Evolutionary conservation across 176 grass and related monocot species (phyloP).

Genomic region (Chloris gayana): DNA sequence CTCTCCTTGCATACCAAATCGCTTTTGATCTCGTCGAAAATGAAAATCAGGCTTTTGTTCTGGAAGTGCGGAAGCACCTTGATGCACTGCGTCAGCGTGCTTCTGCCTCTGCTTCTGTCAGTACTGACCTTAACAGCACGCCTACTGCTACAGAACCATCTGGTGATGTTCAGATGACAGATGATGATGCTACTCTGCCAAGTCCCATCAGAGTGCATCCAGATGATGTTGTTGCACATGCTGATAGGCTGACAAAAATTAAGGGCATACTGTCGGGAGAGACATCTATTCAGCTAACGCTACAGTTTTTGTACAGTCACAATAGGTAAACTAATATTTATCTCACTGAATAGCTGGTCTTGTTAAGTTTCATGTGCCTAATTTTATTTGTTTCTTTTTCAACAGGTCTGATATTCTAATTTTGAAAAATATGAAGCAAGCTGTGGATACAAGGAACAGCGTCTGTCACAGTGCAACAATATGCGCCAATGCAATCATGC

Average conservation of each 20-base stretch:
- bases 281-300: constrained; percentile 89
- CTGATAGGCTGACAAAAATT: constrained; percentile 79
- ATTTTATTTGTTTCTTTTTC: constrained; percentile 8
- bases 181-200: constrained; percentile 36
- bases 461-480: constrained; percentile 86
- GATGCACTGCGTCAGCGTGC: constrained; percentile 16
- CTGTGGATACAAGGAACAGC: constrained; percentile 83
- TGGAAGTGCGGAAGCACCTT: constrained; percentile 58
- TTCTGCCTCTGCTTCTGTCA: constrained; percentile 19
- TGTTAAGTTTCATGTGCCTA: constrained; percentile 4
- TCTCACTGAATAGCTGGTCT: neutral
- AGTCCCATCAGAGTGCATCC: constrained; percentile 50
- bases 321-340: constrained; percentile 62
- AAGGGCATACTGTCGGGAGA: constrained; percentile 97
- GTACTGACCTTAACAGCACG: neutral
- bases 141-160: constrained; percentile 38
- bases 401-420: constrained; percentile 83
- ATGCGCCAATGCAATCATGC: constrained; percentile 88
- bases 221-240: constrained; percentile 55
- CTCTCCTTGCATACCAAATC: constrained; percentile 81
- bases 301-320: constrained; percentile 97
- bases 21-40: constrained; percentile 86
- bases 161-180: constrained; percentile 66
- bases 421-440: constrained; percentile 87
- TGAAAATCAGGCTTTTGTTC: constrained; percentile 87